These are phyloP conservation scores for Aspergillus neotritici DNA, from an alignment of 2,329 filamentous ascomycete species.

Conservation along the genomic window DNA sequence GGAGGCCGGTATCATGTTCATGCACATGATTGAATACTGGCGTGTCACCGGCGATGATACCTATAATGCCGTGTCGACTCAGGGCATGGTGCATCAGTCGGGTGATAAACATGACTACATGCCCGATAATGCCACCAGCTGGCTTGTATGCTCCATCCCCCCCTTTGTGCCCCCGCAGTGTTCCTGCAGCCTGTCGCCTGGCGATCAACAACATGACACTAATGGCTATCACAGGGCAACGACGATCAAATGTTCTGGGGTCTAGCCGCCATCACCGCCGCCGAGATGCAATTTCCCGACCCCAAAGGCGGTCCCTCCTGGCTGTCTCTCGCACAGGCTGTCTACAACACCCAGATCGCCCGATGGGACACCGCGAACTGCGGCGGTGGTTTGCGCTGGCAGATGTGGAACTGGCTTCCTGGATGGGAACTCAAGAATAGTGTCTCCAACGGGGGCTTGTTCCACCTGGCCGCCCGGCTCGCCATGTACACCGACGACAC, in stretches of 20 bases:
- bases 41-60: constrained; percentile 66
- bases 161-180: too few species aligned
- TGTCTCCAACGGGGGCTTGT: constrained; percentile 71
- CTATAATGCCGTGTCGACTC: constrained; percentile 62
- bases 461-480: constrained; percentile 69
- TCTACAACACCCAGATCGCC: constrained; percentile 67
- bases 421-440: constrained; percentile 77
- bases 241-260: constrained; percentile 68
- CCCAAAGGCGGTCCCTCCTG: constrained; percentile 63
- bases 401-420: constrained; percentile 70
- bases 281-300: constrained; percentile 67
- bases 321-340: constrained; percentile 66
- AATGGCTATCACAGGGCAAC: constrained; percentile 36
- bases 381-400: constrained; percentile 68
- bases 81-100: constrained; percentile 66
- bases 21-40: constrained; percentile 71
- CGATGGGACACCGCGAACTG: constrained; percentile 64
- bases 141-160: too few species aligned
- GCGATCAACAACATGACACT: constrained; percentile 30
- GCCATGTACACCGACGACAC: constrained; percentile 58
- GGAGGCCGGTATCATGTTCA: constrained; percentile 64
- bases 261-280: constrained; percentile 68
- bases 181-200: too few species aligned
- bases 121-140: constrained; percentile 41
- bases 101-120: constrained; percentile 69